A percentile compares a stretch with the other conserved stretches of the same genome.
phyloP scores from a whole-genome alignment of 169 alveolate genomes.

The Plasmodium falciparum region DNA sequence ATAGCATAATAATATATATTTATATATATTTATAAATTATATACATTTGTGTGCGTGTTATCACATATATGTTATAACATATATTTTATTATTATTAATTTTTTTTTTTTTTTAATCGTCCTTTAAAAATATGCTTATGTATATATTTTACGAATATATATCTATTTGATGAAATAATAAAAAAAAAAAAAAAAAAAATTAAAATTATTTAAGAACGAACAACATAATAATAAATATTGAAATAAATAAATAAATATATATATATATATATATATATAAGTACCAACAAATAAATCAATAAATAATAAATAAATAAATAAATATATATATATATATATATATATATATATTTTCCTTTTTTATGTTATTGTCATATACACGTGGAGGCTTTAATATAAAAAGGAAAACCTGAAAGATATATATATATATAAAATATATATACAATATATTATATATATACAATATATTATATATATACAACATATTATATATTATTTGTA shows the following conservation, averaged over 20 bases:
- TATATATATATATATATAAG: background rate
- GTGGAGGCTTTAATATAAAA: no score
- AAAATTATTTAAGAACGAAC: background rate
- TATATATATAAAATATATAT: no score
- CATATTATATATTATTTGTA: no score
- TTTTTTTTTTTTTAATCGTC: no score
- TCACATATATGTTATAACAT: no score
- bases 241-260: background rate
- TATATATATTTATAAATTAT: no score
- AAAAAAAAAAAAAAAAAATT: background rate
- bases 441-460: no score
- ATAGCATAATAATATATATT: no score
- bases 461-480: no score
- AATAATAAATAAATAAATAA: background rate
- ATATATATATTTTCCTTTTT: background rate
- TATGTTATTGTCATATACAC: background rate
- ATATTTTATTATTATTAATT: no score
- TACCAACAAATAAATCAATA: background rate
- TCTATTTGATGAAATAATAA: background rate
- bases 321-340: background rate
- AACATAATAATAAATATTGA: background rate
- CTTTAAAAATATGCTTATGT: background rate
- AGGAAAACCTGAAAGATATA: no score
- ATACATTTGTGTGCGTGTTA: no score
- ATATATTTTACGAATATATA: background rate